Percentiles rank a stretch among this genome's conserved stretches.
Evolutionary conservation across 1,284 basidiomycete species (phyloP).

Genomic region (Fomitopsis pinicola): DNA sequence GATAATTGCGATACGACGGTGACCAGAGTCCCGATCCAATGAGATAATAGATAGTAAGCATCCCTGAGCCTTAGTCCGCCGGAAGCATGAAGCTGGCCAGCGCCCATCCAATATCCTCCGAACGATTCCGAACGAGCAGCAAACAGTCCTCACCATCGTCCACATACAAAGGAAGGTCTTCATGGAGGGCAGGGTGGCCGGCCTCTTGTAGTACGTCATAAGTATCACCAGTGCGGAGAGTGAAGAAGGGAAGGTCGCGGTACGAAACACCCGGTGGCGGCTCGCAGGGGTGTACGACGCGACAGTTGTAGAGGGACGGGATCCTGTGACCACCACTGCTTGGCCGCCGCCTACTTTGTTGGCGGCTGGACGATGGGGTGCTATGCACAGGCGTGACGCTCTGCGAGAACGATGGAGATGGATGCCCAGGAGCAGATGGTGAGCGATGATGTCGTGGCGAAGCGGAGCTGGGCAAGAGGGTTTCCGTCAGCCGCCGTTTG

Average conservation of each 20-base stretch:
- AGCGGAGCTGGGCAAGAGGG: conserved; percentile 28
- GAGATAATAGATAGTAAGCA: not conserved
- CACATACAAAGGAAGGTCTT: conserved; percentile 66
- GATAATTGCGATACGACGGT: not conserved
- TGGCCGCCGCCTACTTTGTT: conserved; percentile 38
- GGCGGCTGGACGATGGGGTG: conserved; percentile 27
- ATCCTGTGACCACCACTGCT: conserved; percentile 19
- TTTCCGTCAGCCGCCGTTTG: conserved; percentile 42
- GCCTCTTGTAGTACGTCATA: conserved; percentile 69
- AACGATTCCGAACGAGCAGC: conserved; percentile 51
- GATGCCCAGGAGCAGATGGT: conserved; percentile 21
- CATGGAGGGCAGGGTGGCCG: conserved; percentile 69
- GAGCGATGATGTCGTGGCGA: conserved; percentile 24
- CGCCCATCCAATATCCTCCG: conserved; percentile 67
- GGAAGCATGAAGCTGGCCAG: conserved; percentile 76
- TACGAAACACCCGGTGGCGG: conserved; percentile 64
- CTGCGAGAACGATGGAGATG: conserved; percentile 13
- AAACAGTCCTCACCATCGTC: conserved; percentile 80
- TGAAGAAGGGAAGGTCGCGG: conserved; percentile 70
- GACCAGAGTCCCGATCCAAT: not conserved
- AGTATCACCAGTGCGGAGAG: conserved; percentile 51
- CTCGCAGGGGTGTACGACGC: conserved; percentile 60
- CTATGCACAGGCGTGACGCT: conserved; percentile 13
- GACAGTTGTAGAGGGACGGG: conserved; percentile 55
- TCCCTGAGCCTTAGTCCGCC: conserved; percentile 27